phyloP scores from a whole-genome alignment of 148 eudicot species.

The Fagopyrum tataricum region DNA sequence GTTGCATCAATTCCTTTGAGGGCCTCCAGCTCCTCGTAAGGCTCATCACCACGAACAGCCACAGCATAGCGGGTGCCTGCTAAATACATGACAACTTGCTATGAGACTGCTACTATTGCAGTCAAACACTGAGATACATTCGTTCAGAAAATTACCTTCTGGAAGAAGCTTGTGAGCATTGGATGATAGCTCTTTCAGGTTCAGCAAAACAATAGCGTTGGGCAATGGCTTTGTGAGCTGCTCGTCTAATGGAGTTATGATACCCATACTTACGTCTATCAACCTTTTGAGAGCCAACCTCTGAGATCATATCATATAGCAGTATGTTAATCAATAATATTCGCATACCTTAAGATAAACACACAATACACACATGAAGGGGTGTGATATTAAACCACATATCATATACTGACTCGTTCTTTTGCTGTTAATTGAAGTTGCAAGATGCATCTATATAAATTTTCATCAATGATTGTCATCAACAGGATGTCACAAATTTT shows the following conservation, averaged over 20 bases:
- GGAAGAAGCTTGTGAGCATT: conserved; percentile 92
- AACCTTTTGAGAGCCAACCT: conserved; percentile 92
- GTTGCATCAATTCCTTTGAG: conserved; percentile 64
- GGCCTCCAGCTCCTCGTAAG: conserved; percentile 57
- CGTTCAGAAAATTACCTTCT: conserved; percentile 40
- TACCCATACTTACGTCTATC: conserved; percentile 83
- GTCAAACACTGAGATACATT: background rate
- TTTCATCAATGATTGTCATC: background rate
- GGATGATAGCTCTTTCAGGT: conserved; percentile 67
- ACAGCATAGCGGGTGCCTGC: conserved; percentile 90
- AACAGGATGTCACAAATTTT: background rate
- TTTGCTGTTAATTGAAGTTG: background rate
- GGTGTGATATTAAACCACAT: background rate
- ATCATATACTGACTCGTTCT: background rate
- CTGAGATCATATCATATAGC: conserved; percentile 32
- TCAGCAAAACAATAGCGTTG: conserved; percentile 75
- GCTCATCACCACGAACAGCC: conserved; percentile 89
- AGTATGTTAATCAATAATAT: conserved; percentile 19
- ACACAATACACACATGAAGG: background rate
- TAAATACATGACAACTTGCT: conserved; percentile 10
- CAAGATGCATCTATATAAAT: background rate
- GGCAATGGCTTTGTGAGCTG: conserved; percentile 92
- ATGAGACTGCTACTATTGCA: background rate
- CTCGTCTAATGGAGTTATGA: conserved; percentile 84
- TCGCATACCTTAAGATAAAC: background rate